These are phyloP conservation scores for Aspergillus sp. DNA, from an alignment of 2,329 filamentous ascomycete genomes.

Conservation along the genomic window DNA sequence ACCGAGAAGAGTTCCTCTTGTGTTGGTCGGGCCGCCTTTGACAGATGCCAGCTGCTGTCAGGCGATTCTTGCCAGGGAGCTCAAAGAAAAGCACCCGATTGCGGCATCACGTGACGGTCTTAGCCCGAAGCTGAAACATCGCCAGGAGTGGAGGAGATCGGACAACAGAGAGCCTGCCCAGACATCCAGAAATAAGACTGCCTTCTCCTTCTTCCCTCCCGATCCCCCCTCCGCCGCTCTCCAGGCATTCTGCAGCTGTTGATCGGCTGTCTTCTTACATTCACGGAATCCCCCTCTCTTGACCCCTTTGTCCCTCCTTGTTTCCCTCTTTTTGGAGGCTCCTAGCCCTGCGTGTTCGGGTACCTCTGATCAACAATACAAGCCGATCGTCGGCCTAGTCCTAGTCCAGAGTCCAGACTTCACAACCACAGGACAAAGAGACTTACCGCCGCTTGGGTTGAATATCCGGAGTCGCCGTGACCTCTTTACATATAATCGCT, in stretches of 20 bases:
- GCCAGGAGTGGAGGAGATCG: slow-evolving; percentile 1
- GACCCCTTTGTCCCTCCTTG: not conserved
- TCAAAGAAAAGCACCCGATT: not conserved
- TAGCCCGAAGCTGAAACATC: slow-evolving; percentile 7
- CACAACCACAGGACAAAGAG: slow-evolving; percentile 9
- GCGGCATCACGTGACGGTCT: not conserved
- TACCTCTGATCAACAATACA: slow-evolving; percentile 6
- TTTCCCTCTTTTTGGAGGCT: not conserved
- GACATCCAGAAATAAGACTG: slow-evolving; percentile 1
- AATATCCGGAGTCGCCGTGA: not conserved
- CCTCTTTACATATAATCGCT: not conserved
- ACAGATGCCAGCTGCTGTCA: not conserved
- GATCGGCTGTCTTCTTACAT: slow-evolving; percentile 5
- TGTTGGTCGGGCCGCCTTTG: not conserved
- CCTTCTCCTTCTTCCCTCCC: not conserved
- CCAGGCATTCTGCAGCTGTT: slow-evolving; percentile 1
- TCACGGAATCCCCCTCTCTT: not conserved
- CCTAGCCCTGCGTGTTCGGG: not conserved
- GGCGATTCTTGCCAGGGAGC: not conserved
- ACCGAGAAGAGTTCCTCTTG: not conserved
- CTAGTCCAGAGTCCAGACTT: slow-evolving; percentile 8
- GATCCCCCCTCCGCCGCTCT: not conserved
- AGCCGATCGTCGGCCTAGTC: slow-evolving; percentile 10
- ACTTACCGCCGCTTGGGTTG: not conserved
- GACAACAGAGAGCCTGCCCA: not conserved